Conservation (phyloP, 116 monocot genomes). For the Trichopus zeylanicus region DNA sequence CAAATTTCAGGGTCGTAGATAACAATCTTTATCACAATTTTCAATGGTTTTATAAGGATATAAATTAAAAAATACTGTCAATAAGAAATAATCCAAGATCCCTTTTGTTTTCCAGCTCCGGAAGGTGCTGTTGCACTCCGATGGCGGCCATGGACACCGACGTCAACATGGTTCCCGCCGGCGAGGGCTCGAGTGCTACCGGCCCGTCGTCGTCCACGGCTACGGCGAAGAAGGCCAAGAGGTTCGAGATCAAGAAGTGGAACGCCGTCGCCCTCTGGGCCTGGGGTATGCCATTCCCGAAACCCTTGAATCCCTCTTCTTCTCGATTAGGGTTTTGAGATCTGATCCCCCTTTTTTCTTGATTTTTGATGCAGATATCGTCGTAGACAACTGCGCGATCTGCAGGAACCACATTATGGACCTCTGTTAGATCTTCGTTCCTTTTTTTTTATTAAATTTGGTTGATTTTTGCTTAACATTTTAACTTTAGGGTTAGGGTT, state of each 20-base stretch:
- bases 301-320: not conserved
- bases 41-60: too few species aligned
- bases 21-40: too few species aligned
- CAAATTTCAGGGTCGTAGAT: too few species aligned
- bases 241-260: conserved; percentile 97
- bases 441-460: not conserved
- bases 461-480: too few species aligned
- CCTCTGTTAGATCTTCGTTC: conserved; percentile 45
- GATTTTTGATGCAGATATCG: conserved; percentile 63
- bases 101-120: too few species aligned
- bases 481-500: not conserved
- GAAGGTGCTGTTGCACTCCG: too few species aligned
- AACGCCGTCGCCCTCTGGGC: conserved; percentile 94
- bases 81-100: too few species aligned
- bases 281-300: conserved; percentile 41
- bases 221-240: conserved; percentile 60
- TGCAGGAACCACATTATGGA: conserved; percentile 98
- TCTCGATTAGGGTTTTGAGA: not conserved
- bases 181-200: conserved; percentile 34
- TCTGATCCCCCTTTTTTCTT: not conserved
- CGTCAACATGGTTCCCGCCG: conserved; percentile 50
- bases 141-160: conserved; percentile 22
- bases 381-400: conserved; percentile 95
- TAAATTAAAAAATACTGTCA: too few species aligned
- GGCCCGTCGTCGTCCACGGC: conserved; percentile 24